Evolutionary conservation across 495 filamentous ascomycete species (phyloP), one percentile per base, ranked within the genome.

Genomic region (Cercophora newfieldiana): DNA sequence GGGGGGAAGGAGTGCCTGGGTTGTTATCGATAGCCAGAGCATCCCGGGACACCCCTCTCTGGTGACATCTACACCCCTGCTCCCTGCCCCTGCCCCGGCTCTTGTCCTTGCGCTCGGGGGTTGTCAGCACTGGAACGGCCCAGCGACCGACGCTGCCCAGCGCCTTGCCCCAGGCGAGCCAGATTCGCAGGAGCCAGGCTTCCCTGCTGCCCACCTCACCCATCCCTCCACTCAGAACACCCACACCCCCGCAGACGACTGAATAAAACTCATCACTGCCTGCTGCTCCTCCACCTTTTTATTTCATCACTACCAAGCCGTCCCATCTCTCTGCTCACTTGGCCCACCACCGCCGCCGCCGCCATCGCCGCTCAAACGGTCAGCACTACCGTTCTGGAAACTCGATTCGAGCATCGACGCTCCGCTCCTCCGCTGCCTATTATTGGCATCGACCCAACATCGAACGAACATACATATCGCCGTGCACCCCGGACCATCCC

Each of bases 231-330:
- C 69, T 73, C 67, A 67, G 48, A 70, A 37, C 58, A 59, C 68
- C 61, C 37, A 44, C 37, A 44, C 37, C 56, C 69, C 72, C 71
- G 72, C 74, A 71, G 67, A 26, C 54, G 30, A 57, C 26, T 72
- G 68, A 76, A 76, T 75, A 76, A 75, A 75, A 73, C 72, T 75
- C 71, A 73, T 73, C 71, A 68, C 72, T 69, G 69, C 71, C 61
- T 63, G 49, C 72, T 68, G 59, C 65, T 64, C 71, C 67, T 67
- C 68, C 69, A 71, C 72, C 64, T 69, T 75, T 75, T 67, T 69
- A 61, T 61, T 69, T 70, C 67, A 68, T 63, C 37, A 44, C 37
- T 72, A 65, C 59, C 69, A 68, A 63, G 60, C 71, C 71, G 65
- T 68, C 68, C 75, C 71, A 71, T 72, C 66, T 65, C 61, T 68